Evolutionary conservation across 495 filamentous ascomycete species (phyloP).

Genomic region (Cercophora sp.): DNA sequence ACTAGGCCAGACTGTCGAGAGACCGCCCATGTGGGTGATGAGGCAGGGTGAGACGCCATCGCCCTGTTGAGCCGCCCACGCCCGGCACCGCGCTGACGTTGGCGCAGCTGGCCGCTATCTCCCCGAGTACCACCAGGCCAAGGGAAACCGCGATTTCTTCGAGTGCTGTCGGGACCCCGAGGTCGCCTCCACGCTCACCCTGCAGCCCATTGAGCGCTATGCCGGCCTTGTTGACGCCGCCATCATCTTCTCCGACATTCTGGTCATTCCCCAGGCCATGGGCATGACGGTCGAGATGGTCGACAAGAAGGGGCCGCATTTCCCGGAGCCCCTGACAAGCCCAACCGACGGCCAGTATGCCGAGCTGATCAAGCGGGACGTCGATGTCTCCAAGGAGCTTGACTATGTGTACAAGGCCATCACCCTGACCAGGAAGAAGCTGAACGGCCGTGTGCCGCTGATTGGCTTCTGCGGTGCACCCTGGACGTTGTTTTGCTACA

Average conservation of each 20-base stretch:
- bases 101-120: conserved; percentile 86
- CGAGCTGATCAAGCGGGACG: conserved; percentile 67
- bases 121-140: conserved; percentile 93
- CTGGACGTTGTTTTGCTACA: conserved; percentile 96
- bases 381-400: conserved; percentile 78
- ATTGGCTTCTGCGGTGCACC: conserved; percentile 98
- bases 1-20: conserved; percentile 80
- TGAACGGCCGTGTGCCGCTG: conserved; percentile 81
- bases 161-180: conserved; percentile 91
- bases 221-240: conserved; percentile 88
- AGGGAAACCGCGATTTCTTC: conserved; percentile 89
- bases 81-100: conserved; percentile 7
- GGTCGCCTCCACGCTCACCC: conserved; percentile 82
- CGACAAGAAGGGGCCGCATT: conserved; percentile 91
- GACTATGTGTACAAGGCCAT: conserved; percentile 96
- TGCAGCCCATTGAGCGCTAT: conserved; percentile 92
- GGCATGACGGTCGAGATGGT: conserved; percentile 97
- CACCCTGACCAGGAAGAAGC: conserved; percentile 80
- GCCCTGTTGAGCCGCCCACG: conserved; percentile 17
- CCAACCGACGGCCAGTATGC: conserved; percentile 78
- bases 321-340: conserved; percentile 74
- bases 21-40: conserved; percentile 98
- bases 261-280: conserved; percentile 96
- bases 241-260: conserved; percentile 98
- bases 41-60: conserved; percentile 69